Evolutionary conservation across 306 rosid genomes (phyloP), one percentile per base, ranked within the genome.

Genomic region (Rosa lucieae): DNA sequence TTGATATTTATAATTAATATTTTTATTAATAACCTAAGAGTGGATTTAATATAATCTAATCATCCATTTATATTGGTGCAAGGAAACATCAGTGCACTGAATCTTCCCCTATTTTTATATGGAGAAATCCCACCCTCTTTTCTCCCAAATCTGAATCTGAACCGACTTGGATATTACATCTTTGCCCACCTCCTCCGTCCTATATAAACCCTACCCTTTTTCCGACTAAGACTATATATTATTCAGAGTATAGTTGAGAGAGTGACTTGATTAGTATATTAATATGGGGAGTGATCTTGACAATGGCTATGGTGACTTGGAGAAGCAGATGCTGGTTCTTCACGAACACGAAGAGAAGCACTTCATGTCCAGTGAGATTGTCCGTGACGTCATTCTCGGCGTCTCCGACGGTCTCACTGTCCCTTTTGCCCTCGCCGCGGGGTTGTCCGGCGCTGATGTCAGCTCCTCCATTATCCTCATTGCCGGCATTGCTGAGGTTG

Each of bases 371-470:
- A 87, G 90, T 56, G 87, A 87, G 62, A 61, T 87, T 35, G 87
- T 87, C 69, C 85, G 90, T 6, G 90, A 87, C 77, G 71, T 87
- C 77, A 87, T 87, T 58, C 75, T 87, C 73, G 90, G 90, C 0
- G 90, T 84, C 2, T 87, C 90, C 1, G 90, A 87, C 52, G 87
- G 90, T 26, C 90, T 87, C 78, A 87, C 90, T 12, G 90, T 87
- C 29, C 90, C 90, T 0, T 87, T 87, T 13, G 90, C 90, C 58
- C 83, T 87, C 4, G 87, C 90, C 0, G 90, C 90, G 0, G 90
- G 90, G 3, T 56, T 87, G 37, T 87, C 90, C 6, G 90, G 90
- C 10, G 90, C 90, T 10, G 78, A 87, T 1, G 88, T 84, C 18
- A 55, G 81, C 76, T 87, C 90, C 77, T 49, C 73, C 61, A 87